Percentiles rank a stretch among this genome's conserved stretches.
phyloP scores from a whole-genome alignment of 2,329 filamentous ascomycete genomes.

The Exophiala oligosperma region DNA sequence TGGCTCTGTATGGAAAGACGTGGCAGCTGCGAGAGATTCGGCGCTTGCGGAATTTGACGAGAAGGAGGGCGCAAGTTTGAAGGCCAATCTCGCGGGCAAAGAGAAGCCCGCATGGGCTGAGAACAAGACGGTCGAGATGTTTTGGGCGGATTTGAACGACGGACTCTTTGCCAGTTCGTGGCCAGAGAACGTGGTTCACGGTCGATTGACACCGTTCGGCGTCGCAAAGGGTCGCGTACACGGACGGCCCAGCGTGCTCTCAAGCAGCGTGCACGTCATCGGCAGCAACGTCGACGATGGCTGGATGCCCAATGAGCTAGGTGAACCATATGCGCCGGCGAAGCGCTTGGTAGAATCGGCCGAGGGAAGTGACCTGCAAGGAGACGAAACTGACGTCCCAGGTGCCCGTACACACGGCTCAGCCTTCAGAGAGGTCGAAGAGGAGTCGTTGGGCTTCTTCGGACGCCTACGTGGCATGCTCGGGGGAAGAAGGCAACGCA shows the following conservation, averaged over 20 bases:
- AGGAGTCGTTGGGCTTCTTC: slow-evolving; percentile 9
- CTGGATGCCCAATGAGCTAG: slow-evolving; percentile 15
- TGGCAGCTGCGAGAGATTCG: slow-evolving; percentile 12
- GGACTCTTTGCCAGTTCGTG: slow-evolving; percentile 50
- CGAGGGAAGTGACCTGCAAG: background rate
- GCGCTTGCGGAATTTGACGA: slow-evolving; percentile 12
- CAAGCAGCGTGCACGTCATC: slow-evolving; percentile 21
- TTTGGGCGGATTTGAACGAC: slow-evolving; percentile 48
- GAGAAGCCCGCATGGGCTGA: slow-evolving; percentile 31
- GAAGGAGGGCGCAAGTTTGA: slow-evolving; percentile 1
- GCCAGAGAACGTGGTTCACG: slow-evolving; percentile 46
- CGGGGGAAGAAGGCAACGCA: slow-evolving; percentile 1
- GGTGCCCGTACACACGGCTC: background rate
- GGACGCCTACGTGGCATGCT: slow-evolving; percentile 10
- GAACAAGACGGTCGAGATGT: slow-evolving; percentile 41
- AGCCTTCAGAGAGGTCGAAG: background rate
- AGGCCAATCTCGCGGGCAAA: slow-evolving; percentile 2
- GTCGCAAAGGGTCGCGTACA: slow-evolving; percentile 8
- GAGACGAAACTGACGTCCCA: background rate
- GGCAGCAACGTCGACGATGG: slow-evolving; percentile 16
- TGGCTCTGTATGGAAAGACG: slow-evolving; percentile 14
- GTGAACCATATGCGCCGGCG: background rate
- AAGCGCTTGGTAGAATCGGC: background rate
- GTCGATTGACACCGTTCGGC: slow-evolving; percentile 37
- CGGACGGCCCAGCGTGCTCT: background rate